Evolutionary conservation across 371 early-diverging fungal genomes (phyloP), one percentile per base, ranked within the genome.

Genomic region (Lichtheimia corymbifera): DNA sequence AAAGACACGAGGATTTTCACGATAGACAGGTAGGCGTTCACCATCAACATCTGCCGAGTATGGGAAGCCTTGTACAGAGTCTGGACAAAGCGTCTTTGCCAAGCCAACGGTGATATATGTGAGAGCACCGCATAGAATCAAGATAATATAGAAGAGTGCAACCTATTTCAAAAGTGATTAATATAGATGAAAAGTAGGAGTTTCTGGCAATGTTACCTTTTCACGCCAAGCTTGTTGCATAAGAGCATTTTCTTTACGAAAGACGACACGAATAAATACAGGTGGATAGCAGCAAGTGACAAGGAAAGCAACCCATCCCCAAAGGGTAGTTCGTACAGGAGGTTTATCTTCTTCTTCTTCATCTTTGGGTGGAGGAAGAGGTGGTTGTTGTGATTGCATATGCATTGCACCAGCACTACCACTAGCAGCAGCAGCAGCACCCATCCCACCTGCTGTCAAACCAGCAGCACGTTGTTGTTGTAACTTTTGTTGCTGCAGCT

Each of bases 81-180:
- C 57, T 18, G 82, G 78, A 67, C 88, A 88, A 2, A 88, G 63
- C 22, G 80, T 73, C 18, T 72, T 54, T 41, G 76, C 73, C 24
- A 87, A 67, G 50, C 85, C 88, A 65, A 87, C 88, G 28, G 90
- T 91, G 50, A 93, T 66, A 66, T 87, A 91, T 24, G 86, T 88
- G 14, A 93, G 76, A 0, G 76, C 57, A 20, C 77, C 82, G 64
- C 91, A 91, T 15, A 91, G 67, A 24, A 80, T 30, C 12, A 86
- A 62, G 43, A 93, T 88, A 61, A 94, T 84, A 64, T 78, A 83
- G 64, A 80, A 80, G 25, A 90, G 73, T 0, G 87, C 80, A 68
- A 47, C 47, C 47, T 47, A 18, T 17, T n/a, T 47, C 11, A 13
- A 22, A 47, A 7, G 9, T 11, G 35, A 35, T 9, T 35, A 11